Base-by-base conservation (phyloP, 1,284 basidiomycete genomes). In the Apiotrichum siamense region DNA sequence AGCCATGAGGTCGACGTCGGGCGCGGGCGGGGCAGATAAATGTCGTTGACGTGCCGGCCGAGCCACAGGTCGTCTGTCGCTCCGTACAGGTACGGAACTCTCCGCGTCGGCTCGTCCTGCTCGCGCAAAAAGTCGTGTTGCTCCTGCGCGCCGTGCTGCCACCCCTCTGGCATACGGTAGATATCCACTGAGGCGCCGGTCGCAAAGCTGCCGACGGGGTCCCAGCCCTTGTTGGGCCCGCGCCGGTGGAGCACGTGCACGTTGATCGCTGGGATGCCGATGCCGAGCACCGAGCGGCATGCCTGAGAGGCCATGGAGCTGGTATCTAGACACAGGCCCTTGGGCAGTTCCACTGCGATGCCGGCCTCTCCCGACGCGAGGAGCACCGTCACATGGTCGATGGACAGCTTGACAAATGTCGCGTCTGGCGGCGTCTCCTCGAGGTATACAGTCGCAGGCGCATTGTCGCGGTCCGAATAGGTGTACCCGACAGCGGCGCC, bases 381-480 rank as follows among this genome's bases (percentile, higher is more conserved):
- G 3, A 80, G 79, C 1, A 79, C 60, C 47, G 86, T 80, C 23
- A 86, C 49, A 6, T 77, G 66, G 31, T 76, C 77, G 13, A 86
- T 27, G 1, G 76, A 71, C 12, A 88, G 63, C 57, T 84, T 86
- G 55, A 88, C 63, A 60, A 88, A 86, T 0, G 84, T 87, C n/a
- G 84, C 79, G 74, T 96, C 91, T 13, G 87, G 86, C 60, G 85
- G 84, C 3, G 79, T 57, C 27, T 80, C 77, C 4, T 83, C 75
- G 25, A 79, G 70, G 63, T 85, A 88, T 35, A 85, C 82, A 2
- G 77, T 68, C 0, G 88, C 83, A 17, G 91, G 90, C 2, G 88
- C 82, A 65, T 96, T 94, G 46, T 85, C 76, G 10, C 78, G 65
- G 65, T 96, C 92, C 0, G 76, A 70, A 62, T 83, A 92, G 60